Base-by-base conservation (phyloP, 1,139 yeast genomes). In the Pichia inconspicua region DNA sequence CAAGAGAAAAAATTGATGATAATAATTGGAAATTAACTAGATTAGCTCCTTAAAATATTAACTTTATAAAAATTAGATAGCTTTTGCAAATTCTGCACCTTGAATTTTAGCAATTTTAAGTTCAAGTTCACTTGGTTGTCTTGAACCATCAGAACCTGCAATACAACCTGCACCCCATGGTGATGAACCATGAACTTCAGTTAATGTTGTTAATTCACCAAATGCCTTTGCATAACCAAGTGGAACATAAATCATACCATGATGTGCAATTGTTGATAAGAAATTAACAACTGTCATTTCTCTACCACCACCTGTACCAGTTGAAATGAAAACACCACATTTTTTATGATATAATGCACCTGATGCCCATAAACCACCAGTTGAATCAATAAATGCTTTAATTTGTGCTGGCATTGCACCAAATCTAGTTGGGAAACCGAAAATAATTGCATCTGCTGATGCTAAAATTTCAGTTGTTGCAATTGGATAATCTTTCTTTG, bases 101-200 rank as follows among this genome's bases (percentile, higher is more conserved):
- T 84, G 94, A 58, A 69, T 70, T 46, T 60, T 57, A 45, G 82
- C 90, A 57, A 85, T 61, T 57, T 77, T 75, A 62, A 77, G 69
- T 71, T 86, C 95, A 54, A 83, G 70, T 47, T 72, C 77, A 52
- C 78, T 60, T 50, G 92, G 86, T 63, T 72, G 73, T 75, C 95
- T 80, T 19, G 88, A 80, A 58, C 95, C 95, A 60, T 84, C 92
- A 50, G 75, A 74, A 58, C 82, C 90, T 37, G 95, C 90, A 59
- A 75, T 74, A 50, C 88, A 71, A 62, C 95, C 95, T 45, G 95
- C 88, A 69, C 95, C 95, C 89, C 92, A 86, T 50, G 95, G 78
- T 48, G 92, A 81, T 56, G 84, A 84, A 64, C 95, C 95, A 65
- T 84, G 94, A 50, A 79, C 77, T 71, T 84, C 89, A 19, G 72